These are phyloP conservation scores for Colletotrichum lupini DNA, from an alignment of 2,329 filamentous ascomycete genomes.

Conservation along the genomic window DNA sequence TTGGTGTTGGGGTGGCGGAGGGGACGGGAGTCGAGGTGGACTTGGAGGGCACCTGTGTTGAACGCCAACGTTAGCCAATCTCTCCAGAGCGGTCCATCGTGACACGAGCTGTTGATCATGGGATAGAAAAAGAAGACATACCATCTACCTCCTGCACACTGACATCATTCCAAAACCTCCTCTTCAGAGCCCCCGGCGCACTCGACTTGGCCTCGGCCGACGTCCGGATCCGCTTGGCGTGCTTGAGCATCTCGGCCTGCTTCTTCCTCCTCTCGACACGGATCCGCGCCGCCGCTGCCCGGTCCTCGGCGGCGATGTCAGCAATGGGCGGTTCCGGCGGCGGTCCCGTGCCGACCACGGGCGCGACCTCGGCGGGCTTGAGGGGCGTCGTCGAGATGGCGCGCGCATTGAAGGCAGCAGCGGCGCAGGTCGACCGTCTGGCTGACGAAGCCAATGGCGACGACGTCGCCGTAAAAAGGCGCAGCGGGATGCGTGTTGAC, in stretches of 20 bases:
- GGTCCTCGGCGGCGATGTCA: constrained; percentile 47
- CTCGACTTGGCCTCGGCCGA: constrained; percentile 43
- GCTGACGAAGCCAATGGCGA: constrained; percentile 43
- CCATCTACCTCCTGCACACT: constrained; percentile 74
- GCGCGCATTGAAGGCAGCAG: constrained; percentile 41
- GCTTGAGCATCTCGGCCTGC: constrained; percentile 66
- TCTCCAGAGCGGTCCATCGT: not conserved
- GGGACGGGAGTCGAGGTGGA: constrained; percentile 82
- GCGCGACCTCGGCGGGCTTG: constrained; percentile 58
- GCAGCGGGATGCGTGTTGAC: constrained; percentile 51
- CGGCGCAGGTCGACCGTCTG: constrained; percentile 32
- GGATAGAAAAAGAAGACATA: constrained; percentile 46
- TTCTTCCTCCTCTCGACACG: constrained; percentile 62
- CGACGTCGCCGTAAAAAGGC: constrained; percentile 6
- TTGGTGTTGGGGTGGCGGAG: constrained; percentile 83
- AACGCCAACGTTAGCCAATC: not conserved
- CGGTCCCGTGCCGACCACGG: constrained; percentile 67
- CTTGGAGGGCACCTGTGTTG: constrained; percentile 57
- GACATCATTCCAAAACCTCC: constrained; percentile 92
- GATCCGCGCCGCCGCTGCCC: constrained; percentile 42
- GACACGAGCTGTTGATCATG: too few species aligned
- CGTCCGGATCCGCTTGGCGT: constrained; percentile 58
- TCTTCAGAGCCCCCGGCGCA: constrained; percentile 63
- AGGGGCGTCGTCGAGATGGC: constrained; percentile 41
- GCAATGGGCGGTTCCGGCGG: constrained; percentile 67